Base-by-base conservation (phyloP, 75 land plant genomes). In the Cryptomeria japonica region DNA sequence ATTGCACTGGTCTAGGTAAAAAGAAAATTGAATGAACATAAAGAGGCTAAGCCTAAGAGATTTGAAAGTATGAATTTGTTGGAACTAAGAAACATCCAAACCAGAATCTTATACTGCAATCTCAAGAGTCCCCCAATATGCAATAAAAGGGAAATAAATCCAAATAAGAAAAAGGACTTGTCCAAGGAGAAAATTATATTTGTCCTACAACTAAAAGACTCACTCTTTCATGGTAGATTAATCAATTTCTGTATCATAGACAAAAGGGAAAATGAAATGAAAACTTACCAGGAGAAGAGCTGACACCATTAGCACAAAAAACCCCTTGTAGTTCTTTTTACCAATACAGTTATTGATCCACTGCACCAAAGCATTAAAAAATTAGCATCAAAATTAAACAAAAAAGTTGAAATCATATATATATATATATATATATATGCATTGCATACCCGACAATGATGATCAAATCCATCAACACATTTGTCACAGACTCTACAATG, bases 291-390 rank as follows among this genome's bases (percentile, higher is more conserved):
- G 85, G 77, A 95, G 91, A 83, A 98, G 91, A 36, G 97, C 92
- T 36, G 92, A 87, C 72, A 95, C 93, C 97, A 98, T 96, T 15
- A 98, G 96, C 55, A 92, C 87, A 86, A 97, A 93, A 87, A 98
- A 98, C n/a, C 91, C 87, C 73, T 89, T 86, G 87, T 98, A 98
- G 86, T 98, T 98, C 89, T 88, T 95, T 89, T 90, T 95, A 41
- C 99, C 99, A 80, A 98, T 94, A 83, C 99, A 98, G 85, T 98
- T 98, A 91, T 98, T 98, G 11, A 98, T 92, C 99, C 99, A 98
- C 99, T 98, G 88, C 89, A 90, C 75, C 88, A 79, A 18, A 37
- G 89, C 38, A 83, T 47, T 58, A 15, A 16, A 36, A 84, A 85
- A 85, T 82, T 44, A 82, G 31, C 90, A 89, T 19, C n/a, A 75